These are phyloP conservation scores for Arachnopeziza araneosa DNA, from an alignment of 2,329 filamentous ascomycete genomes.

Conservation along the genomic window DNA sequence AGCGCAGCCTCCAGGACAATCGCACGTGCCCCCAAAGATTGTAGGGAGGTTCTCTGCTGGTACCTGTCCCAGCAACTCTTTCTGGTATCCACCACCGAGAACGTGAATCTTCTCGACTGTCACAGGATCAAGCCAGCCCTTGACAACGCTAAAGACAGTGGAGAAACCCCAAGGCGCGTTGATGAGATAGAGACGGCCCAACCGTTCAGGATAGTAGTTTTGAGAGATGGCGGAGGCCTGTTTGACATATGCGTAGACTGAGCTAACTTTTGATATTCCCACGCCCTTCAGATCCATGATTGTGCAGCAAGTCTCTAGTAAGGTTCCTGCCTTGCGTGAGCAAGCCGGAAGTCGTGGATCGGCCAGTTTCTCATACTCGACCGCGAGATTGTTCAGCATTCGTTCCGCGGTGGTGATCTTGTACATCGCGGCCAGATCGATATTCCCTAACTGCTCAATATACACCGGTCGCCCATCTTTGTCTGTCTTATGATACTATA, in stretches of 20 bases:
- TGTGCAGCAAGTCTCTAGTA: conserved; percentile 96
- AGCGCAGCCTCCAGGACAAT: conserved; percentile 76
- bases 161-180: conserved; percentile 97
- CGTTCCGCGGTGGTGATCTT: conserved; percentile 89
- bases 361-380: conserved; percentile 94
- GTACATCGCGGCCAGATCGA: conserved; percentile 84
- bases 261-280: conserved; percentile 70
- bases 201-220: conserved; percentile 97
- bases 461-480: conserved; percentile 95
- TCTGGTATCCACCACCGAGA: conserved; percentile 74
- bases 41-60: conserved; percentile 85
- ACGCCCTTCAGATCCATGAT: conserved; percentile 98
- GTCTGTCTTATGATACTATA: neutral
- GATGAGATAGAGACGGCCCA: conserved; percentile 95
- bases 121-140: conserved; percentile 93
- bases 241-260: conserved; percentile 83
- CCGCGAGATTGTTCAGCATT: conserved; percentile 93
- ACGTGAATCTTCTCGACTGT: conserved; percentile 96
- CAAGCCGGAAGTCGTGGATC: conserved; percentile 92
- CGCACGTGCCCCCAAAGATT: conserved; percentile 76
- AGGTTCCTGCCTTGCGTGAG: conserved; percentile 81
- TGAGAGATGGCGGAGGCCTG: conserved; percentile 85
- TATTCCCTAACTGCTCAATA: conserved; percentile 92
- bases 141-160: conserved; percentile 77
- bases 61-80: conserved; percentile 77